Conservation (phyloP, 176 grass and related monocot species). For the Zizania latifolia region DNA sequence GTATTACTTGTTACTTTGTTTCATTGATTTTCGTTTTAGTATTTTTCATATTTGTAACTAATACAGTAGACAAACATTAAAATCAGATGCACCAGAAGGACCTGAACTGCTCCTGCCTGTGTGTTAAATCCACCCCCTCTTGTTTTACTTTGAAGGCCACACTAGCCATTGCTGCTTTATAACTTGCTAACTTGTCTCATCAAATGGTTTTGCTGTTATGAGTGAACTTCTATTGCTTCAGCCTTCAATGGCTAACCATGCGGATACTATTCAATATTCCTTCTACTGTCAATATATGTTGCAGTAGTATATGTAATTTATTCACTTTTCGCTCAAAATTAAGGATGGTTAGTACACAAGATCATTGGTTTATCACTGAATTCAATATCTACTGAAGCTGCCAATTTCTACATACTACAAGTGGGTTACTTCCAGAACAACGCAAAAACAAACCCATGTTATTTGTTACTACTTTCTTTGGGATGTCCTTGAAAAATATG, state of each 20-base stretch:
- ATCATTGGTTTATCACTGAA: too few relatives aligned
- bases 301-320: not conserved
- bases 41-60: not conserved
- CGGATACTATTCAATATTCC: not conserved
- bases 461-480: not conserved
- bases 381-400: too few relatives aligned
- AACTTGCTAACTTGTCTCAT: not conserved
- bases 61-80: not conserved
- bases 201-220: not conserved
- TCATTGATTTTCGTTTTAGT: not conserved
- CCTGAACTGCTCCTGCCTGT: not conserved
- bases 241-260: not conserved
- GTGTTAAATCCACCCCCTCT: not conserved
- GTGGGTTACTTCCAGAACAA: not conserved
- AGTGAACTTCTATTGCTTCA: not conserved
- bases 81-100: not conserved
- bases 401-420: too few relatives aligned
- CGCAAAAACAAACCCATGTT: not conserved
- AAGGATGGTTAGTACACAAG: too few relatives aligned
- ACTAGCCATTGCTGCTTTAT: not conserved
- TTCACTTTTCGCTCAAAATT: too few relatives aligned
- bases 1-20: conserved; percentile 1
- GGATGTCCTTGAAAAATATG: not conserved
- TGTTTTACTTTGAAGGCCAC: not conserved
- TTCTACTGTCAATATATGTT: not conserved